Evolutionary conservation across 1,284 basidiomycete genomes (phyloP).

Genomic region (Farysia itapuensis): DNA sequence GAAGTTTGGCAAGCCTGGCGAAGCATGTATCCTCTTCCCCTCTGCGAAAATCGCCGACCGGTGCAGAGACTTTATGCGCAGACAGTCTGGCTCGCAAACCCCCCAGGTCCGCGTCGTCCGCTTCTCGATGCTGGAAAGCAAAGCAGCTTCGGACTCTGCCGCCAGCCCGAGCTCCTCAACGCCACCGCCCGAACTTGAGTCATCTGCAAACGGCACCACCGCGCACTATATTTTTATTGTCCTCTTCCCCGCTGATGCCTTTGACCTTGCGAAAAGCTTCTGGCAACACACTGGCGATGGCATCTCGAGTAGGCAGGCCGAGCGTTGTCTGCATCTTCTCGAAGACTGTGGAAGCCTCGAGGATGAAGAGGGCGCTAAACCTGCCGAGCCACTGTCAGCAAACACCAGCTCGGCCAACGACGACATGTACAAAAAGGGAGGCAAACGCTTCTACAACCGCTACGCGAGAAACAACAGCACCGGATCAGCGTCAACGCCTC

Average conservation of each 20-base stretch:
- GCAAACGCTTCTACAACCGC: conserved; percentile 41
- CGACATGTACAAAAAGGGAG: conserved; percentile 30
- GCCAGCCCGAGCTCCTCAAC: not conserved
- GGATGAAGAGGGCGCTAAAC: conserved; percentile 3
- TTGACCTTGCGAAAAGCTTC: conserved; percentile 79
- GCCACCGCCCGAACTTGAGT: conserved; percentile 7
- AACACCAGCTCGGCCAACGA: not conserved
- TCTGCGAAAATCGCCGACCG: conserved; percentile 40
- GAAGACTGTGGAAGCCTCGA: conserved; percentile 31
- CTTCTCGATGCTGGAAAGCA: conserved; percentile 41
- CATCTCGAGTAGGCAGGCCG: conserved; percentile 83
- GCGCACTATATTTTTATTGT: conserved; percentile 67
- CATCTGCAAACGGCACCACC: conserved; percentile 12
- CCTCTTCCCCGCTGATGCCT: conserved; percentile 71
- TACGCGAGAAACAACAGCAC: conserved; percentile 35
- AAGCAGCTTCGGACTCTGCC: conserved; percentile 16
- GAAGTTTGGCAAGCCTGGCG: conserved; percentile 42
- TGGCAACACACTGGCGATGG: conserved; percentile 95
- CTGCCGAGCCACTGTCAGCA: not conserved
- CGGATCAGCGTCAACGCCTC: conserved; percentile 3
- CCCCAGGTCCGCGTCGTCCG: conserved; percentile 47
- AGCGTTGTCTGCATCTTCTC: conserved; percentile 68
- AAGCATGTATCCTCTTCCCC: conserved; percentile 50
- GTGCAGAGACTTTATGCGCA: conserved; percentile 51
- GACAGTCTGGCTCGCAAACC: conserved; percentile 9